Evolutionary conservation across 23 red algal genomes (phyloP).

Genomic region (Pyropia haitanensis): DNA sequence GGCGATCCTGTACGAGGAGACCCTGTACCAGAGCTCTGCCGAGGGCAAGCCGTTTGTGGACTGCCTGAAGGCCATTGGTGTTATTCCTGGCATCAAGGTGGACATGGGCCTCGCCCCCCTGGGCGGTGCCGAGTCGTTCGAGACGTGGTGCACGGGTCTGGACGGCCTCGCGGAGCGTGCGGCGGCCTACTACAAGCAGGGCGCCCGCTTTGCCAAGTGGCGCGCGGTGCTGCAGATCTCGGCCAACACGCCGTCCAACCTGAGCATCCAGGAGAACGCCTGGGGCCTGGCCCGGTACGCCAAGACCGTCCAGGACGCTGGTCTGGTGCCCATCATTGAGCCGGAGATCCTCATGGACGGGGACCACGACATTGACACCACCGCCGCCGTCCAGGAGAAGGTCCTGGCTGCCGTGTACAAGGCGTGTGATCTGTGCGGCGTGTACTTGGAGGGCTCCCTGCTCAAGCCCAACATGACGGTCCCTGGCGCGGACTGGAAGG

Average conservation of each 20-base stretch:
- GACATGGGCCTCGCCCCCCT: constrained; percentile 93
- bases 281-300: constrained; percentile 97
- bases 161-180: constrained; percentile 89
- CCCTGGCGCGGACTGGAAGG: constrained; percentile 80
- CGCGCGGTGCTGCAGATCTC: constrained; percentile 95
- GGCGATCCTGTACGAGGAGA: constrained; percentile 99
- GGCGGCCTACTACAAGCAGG: constrained; percentile 95
- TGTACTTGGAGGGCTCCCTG: constrained; percentile 86
- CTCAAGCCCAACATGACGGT: constrained; percentile 98
- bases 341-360: constrained; percentile 99
- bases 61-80: constrained; percentile 73
- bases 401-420: constrained; percentile 90
- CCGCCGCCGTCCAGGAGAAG: constrained; percentile 91
- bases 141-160: constrained; percentile 97
- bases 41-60: constrained; percentile 94
- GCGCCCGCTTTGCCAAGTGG: constrained; percentile 98
- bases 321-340: constrained; percentile 98
- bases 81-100: constrained; percentile 98
- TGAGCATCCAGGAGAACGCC: constrained; percentile 76
- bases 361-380: constrained; percentile 71
- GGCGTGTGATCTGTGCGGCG: constrained; percentile 75
- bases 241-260: constrained; percentile 47
- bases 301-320: constrained; percentile 76
- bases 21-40: constrained; percentile 74
- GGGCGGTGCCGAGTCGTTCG: constrained; percentile 68